Base-by-base conservation (phyloP, 164 flowering plant species). In the Magnolia kwangsiensis region DNA sequence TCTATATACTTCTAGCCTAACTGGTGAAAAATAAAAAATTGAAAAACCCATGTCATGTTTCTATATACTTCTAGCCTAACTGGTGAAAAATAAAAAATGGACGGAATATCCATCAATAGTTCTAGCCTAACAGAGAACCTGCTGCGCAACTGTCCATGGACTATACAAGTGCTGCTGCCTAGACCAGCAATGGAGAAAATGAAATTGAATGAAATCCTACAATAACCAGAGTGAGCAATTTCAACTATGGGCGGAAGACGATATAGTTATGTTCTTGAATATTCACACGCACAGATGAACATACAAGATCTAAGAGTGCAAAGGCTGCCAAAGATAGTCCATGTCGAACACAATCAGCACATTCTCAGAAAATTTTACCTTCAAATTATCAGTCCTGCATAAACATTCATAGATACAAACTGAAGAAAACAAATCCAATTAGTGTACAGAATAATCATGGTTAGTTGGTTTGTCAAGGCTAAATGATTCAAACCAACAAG, bases 311-410 rank as follows among this genome's bases (percentile, higher is more conserved):
- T 67, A 51, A 37, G 27, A 55, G 20, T 29, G 13, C 50, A 77
- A 27, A 29, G 49, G 65, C 61, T 23, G 24, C 8, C 37, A 23
- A 59, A 31, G 69, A 79, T 6, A 37, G 8, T 11, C 31, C 71
- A 68, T 68, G 50, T 68, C 19, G 19, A 27, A 68, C 50, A 68
- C 50, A 16, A 68, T 68, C 5, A n/a, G 45, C 45, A 29, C 31
- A 16, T 68, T 29, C 16, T 37, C 7, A 67, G 51, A 76, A 73
- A 50, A 73, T 29, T 73, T 76, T 51, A n/a, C 51, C 29, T 76
- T 27, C n/a, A 71, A 37, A 27, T 31, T 4, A 31, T 19, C 11
- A 21, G 65, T 67, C 29, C 72, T 50, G 45, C 23, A 66, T 50
- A 51, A 75, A 71, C 14, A 50, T 29, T 31, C 45, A n/a, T 8